Percentiles rank a stretch among this genome's conserved stretches.
phyloP scores from a whole-genome alignment of 73 alveolate genomes.

The Symbiodinium pilosum region DNA sequence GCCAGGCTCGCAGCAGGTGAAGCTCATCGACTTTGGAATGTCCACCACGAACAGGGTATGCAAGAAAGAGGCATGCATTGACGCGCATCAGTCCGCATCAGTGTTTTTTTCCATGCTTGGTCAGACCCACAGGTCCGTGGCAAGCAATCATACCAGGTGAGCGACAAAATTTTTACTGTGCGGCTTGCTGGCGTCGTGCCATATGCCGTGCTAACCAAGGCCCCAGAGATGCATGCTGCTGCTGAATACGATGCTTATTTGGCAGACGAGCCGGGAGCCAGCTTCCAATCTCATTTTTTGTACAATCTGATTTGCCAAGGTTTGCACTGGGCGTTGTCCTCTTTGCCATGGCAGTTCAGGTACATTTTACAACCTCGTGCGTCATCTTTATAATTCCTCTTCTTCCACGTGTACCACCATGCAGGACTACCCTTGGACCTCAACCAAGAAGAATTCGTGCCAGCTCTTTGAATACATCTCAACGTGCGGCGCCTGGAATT shows the following conservation, averaged over 20 bases:
- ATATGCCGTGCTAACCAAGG: not conserved
- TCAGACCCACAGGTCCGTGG: slow-evolving; percentile 39
- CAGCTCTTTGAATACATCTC: slow-evolving; percentile 88
- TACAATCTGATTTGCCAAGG: not conserved
- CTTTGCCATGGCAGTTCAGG: slow-evolving; percentile 90
- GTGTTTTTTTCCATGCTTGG: not conserved
- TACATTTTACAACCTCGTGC: not conserved
- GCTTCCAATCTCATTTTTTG: not conserved
- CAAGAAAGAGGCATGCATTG: slow-evolving; percentile 43
- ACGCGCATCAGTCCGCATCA: not conserved
- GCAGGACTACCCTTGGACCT: slow-evolving; percentile 66
- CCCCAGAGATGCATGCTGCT: slow-evolving; percentile 72
- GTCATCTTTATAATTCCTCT: not conserved
- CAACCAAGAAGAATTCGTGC: slow-evolving; percentile 57
- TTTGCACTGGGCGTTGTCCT: slow-evolving; percentile 67
- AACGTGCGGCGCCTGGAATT: slow-evolving; percentile 7
- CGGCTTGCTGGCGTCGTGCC: too few species aligned
- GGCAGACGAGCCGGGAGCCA: slow-evolving; percentile 33
- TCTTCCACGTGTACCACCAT: not conserved
- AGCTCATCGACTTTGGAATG: slow-evolving; percentile 76
- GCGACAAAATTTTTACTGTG: too few species aligned
- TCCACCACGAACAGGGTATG: slow-evolving; percentile 60
- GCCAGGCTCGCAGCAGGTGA: slow-evolving; percentile 67
- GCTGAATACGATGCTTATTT: slow-evolving; percentile 46
- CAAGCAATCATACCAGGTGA: slow-evolving; percentile 70